Percentiles rank a stretch among this genome's conserved stretches.
Conservation (phyloP, 352 stramenopile species). For the Stramenopiles sp. region DNA sequence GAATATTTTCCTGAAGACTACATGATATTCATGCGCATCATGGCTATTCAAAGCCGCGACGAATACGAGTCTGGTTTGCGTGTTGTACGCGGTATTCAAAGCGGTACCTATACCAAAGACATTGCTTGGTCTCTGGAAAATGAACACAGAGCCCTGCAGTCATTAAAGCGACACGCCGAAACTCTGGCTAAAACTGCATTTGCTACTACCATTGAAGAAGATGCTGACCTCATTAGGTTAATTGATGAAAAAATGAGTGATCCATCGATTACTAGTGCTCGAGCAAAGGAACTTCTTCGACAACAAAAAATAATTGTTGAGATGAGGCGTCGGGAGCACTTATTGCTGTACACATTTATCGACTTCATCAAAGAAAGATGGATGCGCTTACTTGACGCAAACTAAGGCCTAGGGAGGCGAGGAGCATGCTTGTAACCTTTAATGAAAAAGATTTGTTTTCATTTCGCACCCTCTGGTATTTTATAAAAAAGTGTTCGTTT, state of each 20-base stretch:
- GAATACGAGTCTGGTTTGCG: not conserved
- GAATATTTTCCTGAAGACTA: not conserved
- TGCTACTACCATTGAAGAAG: not conserved
- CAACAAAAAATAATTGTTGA: conserved; percentile 8
- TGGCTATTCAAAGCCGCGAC: not conserved
- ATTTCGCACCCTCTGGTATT: no score
- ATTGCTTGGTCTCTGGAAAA: not conserved
- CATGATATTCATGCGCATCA: not conserved
- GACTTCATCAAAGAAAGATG: not conserved
- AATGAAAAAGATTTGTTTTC: no score
- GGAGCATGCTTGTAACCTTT: no score
- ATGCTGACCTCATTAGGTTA: not conserved
- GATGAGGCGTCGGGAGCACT: not conserved
- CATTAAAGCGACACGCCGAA: not conserved
- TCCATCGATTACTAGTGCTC: not conserved
- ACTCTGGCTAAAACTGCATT: not conserved
- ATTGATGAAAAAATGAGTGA: not conserved
- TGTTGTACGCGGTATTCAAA: not conserved
- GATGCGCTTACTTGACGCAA: not conserved
- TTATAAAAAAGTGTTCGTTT: no score
- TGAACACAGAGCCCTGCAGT: not conserved
- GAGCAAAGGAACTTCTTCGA: not conserved
- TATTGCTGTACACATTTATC: not conserved
- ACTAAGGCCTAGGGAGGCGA: no score
- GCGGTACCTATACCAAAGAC: not conserved